Evolutionary conservation across 2,329 filamentous ascomycete genomes (phyloP).

Genomic region (Pleomassaria siparia): DNA sequence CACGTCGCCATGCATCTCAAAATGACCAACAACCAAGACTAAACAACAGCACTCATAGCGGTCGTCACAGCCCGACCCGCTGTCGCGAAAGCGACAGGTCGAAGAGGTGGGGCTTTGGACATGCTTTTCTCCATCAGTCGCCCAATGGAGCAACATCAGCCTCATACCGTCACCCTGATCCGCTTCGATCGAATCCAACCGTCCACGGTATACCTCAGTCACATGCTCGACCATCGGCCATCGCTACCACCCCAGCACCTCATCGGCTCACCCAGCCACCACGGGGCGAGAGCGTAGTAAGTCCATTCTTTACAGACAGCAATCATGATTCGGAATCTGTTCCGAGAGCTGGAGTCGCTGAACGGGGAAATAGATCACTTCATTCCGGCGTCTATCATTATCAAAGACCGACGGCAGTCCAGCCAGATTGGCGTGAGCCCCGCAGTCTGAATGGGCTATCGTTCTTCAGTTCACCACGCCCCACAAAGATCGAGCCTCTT

Average conservation of each 20-base stretch:
- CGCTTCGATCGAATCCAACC: slow-evolving; percentile 6
- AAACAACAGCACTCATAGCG: slow-evolving; percentile 8
- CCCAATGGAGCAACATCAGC: slow-evolving; percentile 8
- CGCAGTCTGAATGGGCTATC: slow-evolving; percentile 38
- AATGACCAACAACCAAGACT: background rate
- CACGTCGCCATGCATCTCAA: slow-evolving; percentile 14
- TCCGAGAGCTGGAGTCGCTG: slow-evolving; percentile 21
- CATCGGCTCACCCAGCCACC: slow-evolving; percentile 15
- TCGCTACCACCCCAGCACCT: slow-evolving; percentile 16
- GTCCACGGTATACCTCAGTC: slow-evolving; percentile 9
- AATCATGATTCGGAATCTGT: slow-evolving; percentile 15
- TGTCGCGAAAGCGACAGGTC: background rate
- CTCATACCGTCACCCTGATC: slow-evolving; percentile 6
- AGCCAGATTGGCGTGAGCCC: slow-evolving; percentile 22
- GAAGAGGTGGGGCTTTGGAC: slow-evolving; percentile 17
- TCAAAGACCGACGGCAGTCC: slow-evolving; percentile 13
- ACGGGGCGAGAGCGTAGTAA: slow-evolving; percentile 37
- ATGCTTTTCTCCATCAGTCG: slow-evolving; percentile 22
- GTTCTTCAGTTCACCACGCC: slow-evolving; percentile 36
- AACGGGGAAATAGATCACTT: slow-evolving; percentile 30
- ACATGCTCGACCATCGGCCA: slow-evolving; percentile 3
- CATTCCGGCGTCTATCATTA: slow-evolving; percentile 31
- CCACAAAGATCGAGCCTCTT: slow-evolving; percentile 20
- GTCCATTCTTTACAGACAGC: slow-evolving; percentile 42
- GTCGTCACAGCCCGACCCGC: background rate